Base-by-base conservation (phyloP, 768 basidiomycete species). In the Agrocybe pediades region DNA sequence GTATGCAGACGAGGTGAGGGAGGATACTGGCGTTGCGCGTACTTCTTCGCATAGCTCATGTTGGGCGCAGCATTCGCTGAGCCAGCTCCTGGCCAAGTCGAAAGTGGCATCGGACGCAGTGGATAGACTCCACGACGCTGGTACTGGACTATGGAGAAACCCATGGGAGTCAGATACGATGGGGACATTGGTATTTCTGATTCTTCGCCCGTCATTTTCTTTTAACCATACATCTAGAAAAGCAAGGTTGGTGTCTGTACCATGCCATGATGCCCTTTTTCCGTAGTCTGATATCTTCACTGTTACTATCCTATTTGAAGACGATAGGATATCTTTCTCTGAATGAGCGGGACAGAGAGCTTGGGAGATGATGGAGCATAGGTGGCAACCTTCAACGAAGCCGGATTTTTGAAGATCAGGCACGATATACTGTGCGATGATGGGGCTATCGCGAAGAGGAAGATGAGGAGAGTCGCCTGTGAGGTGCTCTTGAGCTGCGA, bases 341-440 rank as follows among this genome's bases (percentile, higher is more conserved):
- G 49, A 56, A 39, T 56, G 54, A 7, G 54, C 45, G 8, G 54
- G 54, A 29, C 43, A 51, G 41, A 46, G 25, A 2, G 45, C 44
- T 19, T 56, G 49, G 23, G 43, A 51, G 33, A 56, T 47, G 44
- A 56, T 56, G 30, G 54, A 56, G 49, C 49, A 50, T 21, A 56
- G 25, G 40, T 56, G 54, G 45, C 54, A 56, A 4, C 54, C 54
- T n/a, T n/a, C n/a, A 11, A 23, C 19, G 2, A 56, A 15, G 6
- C 49, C 54, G 7, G 54, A 50, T 30, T 15, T 27, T 21, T 56
- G 54, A 17, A 56, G 27, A 15, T 51, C 45, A 21, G 21, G 49
- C 9, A 41, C 27, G 4, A 2, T 19, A 25, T 50, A 50, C n/a
- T 50, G 13, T 6, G 15, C 44, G 17, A 47, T 25, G 7, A 44